Base-by-base conservation (phyloP, 2,329 filamentous ascomycete genomes). In the Mycosphaerelloides madeirae region DNA sequence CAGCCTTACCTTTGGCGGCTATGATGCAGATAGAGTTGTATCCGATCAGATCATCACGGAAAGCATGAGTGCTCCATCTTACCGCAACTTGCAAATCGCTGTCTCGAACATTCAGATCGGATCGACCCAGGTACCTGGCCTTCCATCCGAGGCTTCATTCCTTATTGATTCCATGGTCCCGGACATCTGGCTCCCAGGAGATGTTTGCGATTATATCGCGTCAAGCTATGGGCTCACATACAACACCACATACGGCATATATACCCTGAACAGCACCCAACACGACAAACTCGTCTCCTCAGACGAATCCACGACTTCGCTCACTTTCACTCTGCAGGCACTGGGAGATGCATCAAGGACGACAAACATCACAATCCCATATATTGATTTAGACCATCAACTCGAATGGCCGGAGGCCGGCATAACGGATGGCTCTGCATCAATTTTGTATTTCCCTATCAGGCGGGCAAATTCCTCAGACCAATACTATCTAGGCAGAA, bases 111-210 rank as follows among this genome's bases (percentile, higher is more conserved):
- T 60, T 4, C 29, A 40, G 3, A 29, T 63, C 3, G 31, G 49
- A 12, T 40, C 41, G 6, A 55, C 61, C 33, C 48, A 43, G 2
- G 35, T 57, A 14, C 13, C 2, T 35, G 32, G 29, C 6, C 22
- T 25, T 9, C 22, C 4, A 59, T 72, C 3, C 57, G 66, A 13
- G 56, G 59, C 16, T 55, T 65, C 11, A 65, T 73, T 11, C 62
- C 62, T 56, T 12, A 59, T 72, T 22, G 65, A 72, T 50, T 68
- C 66, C 2, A 63, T 67, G 6, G 58, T 70, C 1, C 56, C 68
- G 1, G 60, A 70, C 28, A 56, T 72, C 3, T 71, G 66, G 65
- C 55, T 72, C 1, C 69, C 68, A 1, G 12, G 36, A 0, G 37
- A 44, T 9, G 60, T 66, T n/a, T 72, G 69, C 46, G 54, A 61